Conservation (phyloP, 805 yeast genomes). For the Naumovozyma baii region DNA sequence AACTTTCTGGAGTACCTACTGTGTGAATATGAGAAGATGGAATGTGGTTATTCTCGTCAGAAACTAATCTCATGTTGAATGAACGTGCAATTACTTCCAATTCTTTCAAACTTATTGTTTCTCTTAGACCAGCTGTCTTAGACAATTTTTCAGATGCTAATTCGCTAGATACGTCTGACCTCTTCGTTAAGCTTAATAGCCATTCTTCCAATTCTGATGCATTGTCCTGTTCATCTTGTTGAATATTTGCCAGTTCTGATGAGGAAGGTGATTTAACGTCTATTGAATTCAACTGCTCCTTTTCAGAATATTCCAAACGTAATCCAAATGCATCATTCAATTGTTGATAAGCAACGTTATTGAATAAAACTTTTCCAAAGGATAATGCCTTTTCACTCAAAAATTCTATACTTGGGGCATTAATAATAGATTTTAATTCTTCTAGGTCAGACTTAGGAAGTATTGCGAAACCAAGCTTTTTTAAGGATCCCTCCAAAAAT, state of each 20-base stretch:
- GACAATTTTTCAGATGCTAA: neutral
- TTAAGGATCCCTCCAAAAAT: slow-evolving; percentile 24
- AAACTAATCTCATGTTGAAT: slow-evolving; percentile 15
- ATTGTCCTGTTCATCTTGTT: no score
- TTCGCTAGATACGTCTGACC: no score
- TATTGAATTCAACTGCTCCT: no score
- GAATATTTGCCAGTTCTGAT: no score
- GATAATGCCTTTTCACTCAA: slow-evolving; percentile 8
- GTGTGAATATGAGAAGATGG: neutral
- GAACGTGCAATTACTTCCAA: slow-evolving; percentile 16
- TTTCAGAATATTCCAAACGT: no score
- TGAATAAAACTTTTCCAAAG: slow-evolving; percentile 2
- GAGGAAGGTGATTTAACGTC: no score
- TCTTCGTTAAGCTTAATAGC: neutral
- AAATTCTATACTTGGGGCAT: slow-evolving; percentile 6
- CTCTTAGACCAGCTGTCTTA: neutral
- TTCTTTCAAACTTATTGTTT: slow-evolving; percentile 3
- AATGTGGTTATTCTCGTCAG: slow-evolving; percentile 5
- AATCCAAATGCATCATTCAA: no score
- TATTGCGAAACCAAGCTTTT: slow-evolving; percentile 29
- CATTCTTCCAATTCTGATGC: no score
- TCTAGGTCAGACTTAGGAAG: slow-evolving; percentile 30
- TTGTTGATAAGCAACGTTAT: no score
- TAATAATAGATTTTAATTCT: slow-evolving; percentile 17
- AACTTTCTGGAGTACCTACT: neutral